These are phyloP conservation scores for Suillus sp. DNA, from an alignment of 768 basidiomycete genomes.

Conservation along the genomic window DNA sequence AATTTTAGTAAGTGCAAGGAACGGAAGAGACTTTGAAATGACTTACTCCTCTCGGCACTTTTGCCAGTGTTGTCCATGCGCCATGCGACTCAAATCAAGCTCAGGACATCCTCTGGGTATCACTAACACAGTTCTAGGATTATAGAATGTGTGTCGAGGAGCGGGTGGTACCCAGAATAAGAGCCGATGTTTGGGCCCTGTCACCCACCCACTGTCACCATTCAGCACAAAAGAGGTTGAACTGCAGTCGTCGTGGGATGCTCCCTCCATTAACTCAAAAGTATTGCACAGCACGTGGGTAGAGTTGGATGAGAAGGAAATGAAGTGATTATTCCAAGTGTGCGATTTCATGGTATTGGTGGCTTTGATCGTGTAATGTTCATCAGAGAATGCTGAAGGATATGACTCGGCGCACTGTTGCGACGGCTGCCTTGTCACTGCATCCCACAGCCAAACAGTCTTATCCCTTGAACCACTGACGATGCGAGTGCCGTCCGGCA, in stretches of 20 bases:
- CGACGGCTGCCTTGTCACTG: too few species aligned
- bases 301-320: slow-evolving; percentile 1
- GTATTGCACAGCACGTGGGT: not conserved
- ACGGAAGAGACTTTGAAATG: not conserved
- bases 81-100: slow-evolving; percentile 9
- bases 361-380: too few species aligned
- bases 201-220: not conserved
- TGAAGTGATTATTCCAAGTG: not conserved
- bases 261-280: not conserved
- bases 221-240: not conserved
- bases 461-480: too few species aligned
- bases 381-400: too few species aligned
- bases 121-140: not conserved
- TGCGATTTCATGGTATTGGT: too few species aligned
- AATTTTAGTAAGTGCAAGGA: not conserved
- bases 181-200: not conserved
- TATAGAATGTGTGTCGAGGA: slow-evolving; percentile 1
- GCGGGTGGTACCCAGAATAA: slow-evolving; percentile 9
- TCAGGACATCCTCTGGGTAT: not conserved
- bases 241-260: not conserved
- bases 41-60: not conserved
- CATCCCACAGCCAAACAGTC: too few species aligned
- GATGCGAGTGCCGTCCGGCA: too few species aligned
- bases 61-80: slow-evolving; percentile 6
- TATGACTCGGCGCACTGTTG: too few species aligned